These are phyloP conservation scores for Stemphylium lycopersici DNA, from an alignment of 2,329 filamentous ascomycete species.

Conservation along the genomic window DNA sequence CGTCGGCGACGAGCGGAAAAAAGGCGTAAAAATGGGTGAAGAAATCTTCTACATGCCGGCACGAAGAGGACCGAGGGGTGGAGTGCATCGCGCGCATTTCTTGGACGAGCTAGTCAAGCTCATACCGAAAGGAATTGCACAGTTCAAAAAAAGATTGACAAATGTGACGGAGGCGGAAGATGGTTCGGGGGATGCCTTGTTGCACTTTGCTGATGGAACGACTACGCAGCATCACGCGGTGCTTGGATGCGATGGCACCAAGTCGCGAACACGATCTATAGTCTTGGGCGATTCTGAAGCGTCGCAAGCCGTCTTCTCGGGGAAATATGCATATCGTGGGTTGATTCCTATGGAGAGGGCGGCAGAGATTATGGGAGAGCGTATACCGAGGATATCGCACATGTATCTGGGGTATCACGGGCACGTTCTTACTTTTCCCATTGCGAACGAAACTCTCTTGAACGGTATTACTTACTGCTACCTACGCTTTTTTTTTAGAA, in stretches of 20 bases:
- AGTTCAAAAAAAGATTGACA: conserved; percentile 50
- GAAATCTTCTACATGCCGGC: conserved; percentile 33
- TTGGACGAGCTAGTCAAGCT: conserved; percentile 57
- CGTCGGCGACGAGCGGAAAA: conserved; percentile 31
- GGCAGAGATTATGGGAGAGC: conserved; percentile 54
- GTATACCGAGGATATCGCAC: conserved; percentile 56
- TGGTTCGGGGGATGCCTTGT: conserved; percentile 32
- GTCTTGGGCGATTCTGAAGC: conserved; percentile 57
- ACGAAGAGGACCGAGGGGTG: conserved; percentile 34
- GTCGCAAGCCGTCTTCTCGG: conserved; percentile 56
- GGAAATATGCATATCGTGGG: conserved; percentile 67
- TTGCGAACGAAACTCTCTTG: conserved; percentile 1
- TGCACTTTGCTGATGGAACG: conserved; percentile 55
- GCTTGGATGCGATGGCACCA: conserved; percentile 70
- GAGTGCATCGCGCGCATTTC: conserved; percentile 57
- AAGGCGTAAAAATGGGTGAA: conserved; percentile 25
- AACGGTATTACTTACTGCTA: not conserved
- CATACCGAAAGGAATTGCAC: conserved; percentile 51
- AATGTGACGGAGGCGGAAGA: conserved; percentile 32
- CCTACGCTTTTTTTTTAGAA: not conserved
- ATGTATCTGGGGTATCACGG: conserved; percentile 64
- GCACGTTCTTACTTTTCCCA: conserved; percentile 46
- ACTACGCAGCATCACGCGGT: conserved; percentile 55
- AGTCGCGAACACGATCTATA: conserved; percentile 60
- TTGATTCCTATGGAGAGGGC: conserved; percentile 65